phyloP scores from a whole-genome alignment of 176 grass and related monocot species.

The Elymus sibiricus region DNA sequence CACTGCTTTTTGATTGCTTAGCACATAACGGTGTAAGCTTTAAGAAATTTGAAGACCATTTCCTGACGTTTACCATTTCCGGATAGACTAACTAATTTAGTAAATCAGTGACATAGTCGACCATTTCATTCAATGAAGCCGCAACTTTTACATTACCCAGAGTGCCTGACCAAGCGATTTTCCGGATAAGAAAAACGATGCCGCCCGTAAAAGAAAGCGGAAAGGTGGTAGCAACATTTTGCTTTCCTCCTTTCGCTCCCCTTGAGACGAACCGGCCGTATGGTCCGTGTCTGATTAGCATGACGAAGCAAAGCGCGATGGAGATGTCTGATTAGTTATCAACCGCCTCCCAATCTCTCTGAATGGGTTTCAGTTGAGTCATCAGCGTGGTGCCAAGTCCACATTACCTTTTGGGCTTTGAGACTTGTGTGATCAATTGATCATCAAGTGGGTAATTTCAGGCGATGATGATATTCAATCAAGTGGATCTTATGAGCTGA shows the following conservation, averaged over 20 bases:
- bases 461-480: not conserved
- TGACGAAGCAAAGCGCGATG: constrained; percentile 11
- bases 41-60: constrained; percentile 25
- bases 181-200: not conserved
- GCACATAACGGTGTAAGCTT: not conserved
- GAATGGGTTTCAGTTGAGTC: constrained; percentile 19
- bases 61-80: not conserved
- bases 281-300: not conserved
- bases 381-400: not conserved
- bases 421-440: not conserved
- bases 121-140: constrained; percentile 4
- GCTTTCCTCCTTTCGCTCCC: not conserved
- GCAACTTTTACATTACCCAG: not conserved
- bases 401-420: not conserved
- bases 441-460: constrained; percentile 13
- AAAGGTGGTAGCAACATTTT: not conserved
- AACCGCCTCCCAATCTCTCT: not conserved
- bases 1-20: not conserved
- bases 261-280: not conserved
- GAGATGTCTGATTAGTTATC: not conserved
- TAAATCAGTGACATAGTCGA: not conserved
- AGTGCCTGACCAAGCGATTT: no score
- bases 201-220: not conserved
- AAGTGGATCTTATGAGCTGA: not conserved
- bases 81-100: not conserved